Base-by-base conservation (phyloP, 2,329 filamentous ascomycete genomes). In the Colletotrichum chrysophilum region DNA sequence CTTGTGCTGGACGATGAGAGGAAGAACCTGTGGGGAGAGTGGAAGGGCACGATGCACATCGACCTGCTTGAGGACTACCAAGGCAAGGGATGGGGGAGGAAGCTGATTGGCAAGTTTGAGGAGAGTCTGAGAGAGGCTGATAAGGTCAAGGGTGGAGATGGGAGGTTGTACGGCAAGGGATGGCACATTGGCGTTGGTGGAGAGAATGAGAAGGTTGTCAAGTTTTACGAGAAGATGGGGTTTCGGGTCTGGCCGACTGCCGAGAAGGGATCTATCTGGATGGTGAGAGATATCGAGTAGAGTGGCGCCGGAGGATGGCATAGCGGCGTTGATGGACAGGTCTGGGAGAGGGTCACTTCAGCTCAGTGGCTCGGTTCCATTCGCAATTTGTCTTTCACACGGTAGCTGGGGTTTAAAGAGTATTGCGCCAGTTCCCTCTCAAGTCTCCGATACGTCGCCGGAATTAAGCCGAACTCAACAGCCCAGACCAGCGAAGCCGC, bases 31-130 rank as follows among this genome's bases (percentile, higher is more conserved):
- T 82, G 79, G 18, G 72, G 77, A 26, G 78, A 77, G 66, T 87
- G 84, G 77, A 79, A 83, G 74, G 87, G 84, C 5, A 89, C 87
- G 73, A 84, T 89, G 87, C 88, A 89, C 80, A 87, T 89, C 67
- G 86, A 90, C 76, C 75, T 90, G 77, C 79, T 89, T 71, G 83
- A 83, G 32, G 79, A 73, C 72, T 87, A 79, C 78, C 87, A 88
- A 82, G 83, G 83, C 0, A 75, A 79, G 32, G 88, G 88, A 3
- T 89, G 87, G 87, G 88, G 88, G 6, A 79, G 83, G 71, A 80
- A 80, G 81, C 70, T 87, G 81, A 81, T 88, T 65, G 84, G 85
- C 60, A 74, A 64, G 75, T 88, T 88, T 76, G 81, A 88, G n/a
- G 82, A 82, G 70, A 84, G 83, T 52, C 81, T 88, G 67, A 79